phyloP scores from a whole-genome alignment of 805 yeast species.

The Candida michaelii region DNA sequence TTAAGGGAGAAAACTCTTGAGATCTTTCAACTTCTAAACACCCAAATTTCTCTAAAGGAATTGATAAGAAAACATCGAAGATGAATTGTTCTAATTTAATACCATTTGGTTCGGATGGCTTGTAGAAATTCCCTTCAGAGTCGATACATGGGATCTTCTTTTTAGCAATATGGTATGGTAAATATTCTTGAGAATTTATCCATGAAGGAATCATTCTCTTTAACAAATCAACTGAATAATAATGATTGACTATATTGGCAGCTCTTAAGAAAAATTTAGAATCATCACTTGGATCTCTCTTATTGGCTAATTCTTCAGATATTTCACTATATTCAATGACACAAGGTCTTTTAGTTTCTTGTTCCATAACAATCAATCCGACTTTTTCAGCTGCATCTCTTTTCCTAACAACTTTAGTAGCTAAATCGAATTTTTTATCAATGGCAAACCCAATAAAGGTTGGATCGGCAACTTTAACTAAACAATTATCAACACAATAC shows the following conservation, averaged over 20 bases:
- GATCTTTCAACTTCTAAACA: constrained; percentile 86
- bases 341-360: constrained; percentile 61
- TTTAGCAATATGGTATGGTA: constrained; percentile 94
- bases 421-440: constrained; percentile 62
- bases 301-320: constrained; percentile 67
- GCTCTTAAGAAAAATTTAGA: constrained; percentile 73
- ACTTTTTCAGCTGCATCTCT: constrained; percentile 85
- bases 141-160: constrained; percentile 77
- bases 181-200: constrained; percentile 59
- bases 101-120: constrained; percentile 83
- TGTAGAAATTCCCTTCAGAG: constrained; percentile 38
- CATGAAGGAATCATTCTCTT: constrained; percentile 60
- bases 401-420: constrained; percentile 94
- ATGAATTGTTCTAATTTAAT: constrained; percentile 95
- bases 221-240: constrained; percentile 81
- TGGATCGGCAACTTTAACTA: constrained; percentile 94
- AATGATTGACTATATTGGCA: constrained; percentile 96
- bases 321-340: constrained; percentile 97
- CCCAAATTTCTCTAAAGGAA: constrained; percentile 72
- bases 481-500: constrained; percentile 94
- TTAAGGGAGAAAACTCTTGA: constrained; percentile 90
- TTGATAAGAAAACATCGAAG: constrained; percentile 89
- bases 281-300: constrained; percentile 53
- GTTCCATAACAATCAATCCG: constrained; percentile 81
- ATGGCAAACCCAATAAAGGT: constrained; percentile 83